Base-by-base conservation (phyloP, 2,329 filamentous ascomycete species). In the Arthrobotrys conoides region DNA sequence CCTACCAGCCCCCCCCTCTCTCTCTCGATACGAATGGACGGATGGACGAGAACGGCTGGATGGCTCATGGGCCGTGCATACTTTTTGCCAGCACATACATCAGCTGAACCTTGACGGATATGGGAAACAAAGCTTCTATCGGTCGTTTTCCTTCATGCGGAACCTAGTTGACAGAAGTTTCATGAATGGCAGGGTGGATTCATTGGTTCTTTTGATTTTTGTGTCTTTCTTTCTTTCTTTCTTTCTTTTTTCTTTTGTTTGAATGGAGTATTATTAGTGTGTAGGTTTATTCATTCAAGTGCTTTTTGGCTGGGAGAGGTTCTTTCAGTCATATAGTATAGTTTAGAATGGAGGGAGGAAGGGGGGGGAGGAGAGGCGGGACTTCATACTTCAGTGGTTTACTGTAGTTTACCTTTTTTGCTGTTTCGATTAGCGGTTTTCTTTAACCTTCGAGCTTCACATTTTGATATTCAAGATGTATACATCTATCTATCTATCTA, bases 81-180 rank as follows among this genome's bases (percentile, higher is more conserved):
- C n/a, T n/a, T 63, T 75, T 30, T 30, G 71, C 63, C 71, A 75
- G 55, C 71, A 68, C 71, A 75, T 22, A 44, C 61, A 75, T 75
- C 71, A 75, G 63, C 71, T 75, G 71, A 33, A 75, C 71, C 46
- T 57, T 10, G 41, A 68, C 70, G 36, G 59, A 61, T 59, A 48
- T 53, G 27, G 20, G 59, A 61, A 63, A 49, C n/a, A n/a, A n/a
- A n/a, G n/a, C 41, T 49, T 48, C 33, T 16, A 16, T 18, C 6
- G 20, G 16, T 22, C 59, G 18, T 53, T 41, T 44, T 2, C 20
- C 63, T 55, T 55, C 46, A 71, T 71, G 46, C 61, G 51, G 51
- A 30, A 44, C 51, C 24, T 10, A 14, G 14, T 12, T 49, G n/a
- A n/a, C n/a, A n/a, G n/a, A 20, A 36, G 71, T 75, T 75, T 75